phyloP scores from a whole-genome alignment of 805 yeast species.

The Blastobotrys muscicola region DNA sequence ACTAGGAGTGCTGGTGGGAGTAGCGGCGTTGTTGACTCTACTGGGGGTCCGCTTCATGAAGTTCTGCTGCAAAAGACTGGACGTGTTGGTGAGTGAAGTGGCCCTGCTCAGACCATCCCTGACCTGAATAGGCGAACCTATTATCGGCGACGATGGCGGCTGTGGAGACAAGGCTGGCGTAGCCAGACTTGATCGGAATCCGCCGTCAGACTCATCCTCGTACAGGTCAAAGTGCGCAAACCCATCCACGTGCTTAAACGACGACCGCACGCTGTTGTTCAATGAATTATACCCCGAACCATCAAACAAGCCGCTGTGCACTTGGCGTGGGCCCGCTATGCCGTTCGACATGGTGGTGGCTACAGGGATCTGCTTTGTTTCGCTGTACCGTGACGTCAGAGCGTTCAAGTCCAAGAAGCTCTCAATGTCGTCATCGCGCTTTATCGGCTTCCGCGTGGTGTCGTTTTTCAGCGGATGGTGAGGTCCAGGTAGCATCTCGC shows the following conservation, averaged over 20 bases:
- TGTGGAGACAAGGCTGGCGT: constrained; percentile 15
- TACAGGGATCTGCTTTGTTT: no score
- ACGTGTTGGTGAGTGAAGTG: constrained; percentile 12
- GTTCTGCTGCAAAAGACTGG: constrained; percentile 11
- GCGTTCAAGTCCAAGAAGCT: no score
- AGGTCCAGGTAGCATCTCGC: no score
- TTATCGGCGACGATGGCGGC: constrained; percentile 7
- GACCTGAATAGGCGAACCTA: constrained; percentile 1
- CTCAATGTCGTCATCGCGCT: no score
- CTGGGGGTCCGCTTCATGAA: constrained; percentile 3
- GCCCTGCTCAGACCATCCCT: background rate
- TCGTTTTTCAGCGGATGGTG: no score
- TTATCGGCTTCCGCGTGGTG: no score
- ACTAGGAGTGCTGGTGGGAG: constrained; percentile 2
- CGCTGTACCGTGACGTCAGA: no score
- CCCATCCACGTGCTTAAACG: constrained; percentile 4
- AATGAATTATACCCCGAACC: background rate
- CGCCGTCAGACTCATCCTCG: constrained; percentile 6
- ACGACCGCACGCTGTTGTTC: constrained; percentile 3
- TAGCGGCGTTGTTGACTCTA: constrained; percentile 5
- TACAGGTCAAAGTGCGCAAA: constrained; percentile 14
- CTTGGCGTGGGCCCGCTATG: constrained; percentile 13
- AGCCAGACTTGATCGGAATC: constrained; percentile 4
- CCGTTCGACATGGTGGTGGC: background rate
- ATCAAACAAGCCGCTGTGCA: constrained; percentile 3